Conservation (phyloP, 352 stramenopile genomes). For the Pythium aristosporum region DNA sequence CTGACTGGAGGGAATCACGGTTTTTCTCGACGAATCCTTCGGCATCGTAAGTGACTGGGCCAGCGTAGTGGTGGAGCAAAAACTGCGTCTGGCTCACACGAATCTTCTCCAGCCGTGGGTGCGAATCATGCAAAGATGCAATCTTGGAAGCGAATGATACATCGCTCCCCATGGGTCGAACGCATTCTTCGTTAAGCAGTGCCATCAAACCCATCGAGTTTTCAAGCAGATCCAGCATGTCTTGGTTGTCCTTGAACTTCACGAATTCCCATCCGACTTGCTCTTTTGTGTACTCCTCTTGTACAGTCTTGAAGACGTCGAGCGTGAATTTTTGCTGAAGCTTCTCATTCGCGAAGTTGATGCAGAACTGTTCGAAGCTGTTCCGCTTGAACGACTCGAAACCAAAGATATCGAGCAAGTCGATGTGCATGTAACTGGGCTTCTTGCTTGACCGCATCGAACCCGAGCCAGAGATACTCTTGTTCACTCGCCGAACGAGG, state of each 20-base stretch:
- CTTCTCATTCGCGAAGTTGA: constrained; percentile 96
- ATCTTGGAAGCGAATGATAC: constrained; percentile 88
- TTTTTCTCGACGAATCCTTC: constrained; percentile 89
- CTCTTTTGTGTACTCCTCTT: constrained; percentile 81
- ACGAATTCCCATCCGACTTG: constrained; percentile 78
- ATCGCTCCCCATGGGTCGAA: constrained; percentile 86
- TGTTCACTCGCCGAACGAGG: constrained; percentile 88
- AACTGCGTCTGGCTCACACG: constrained; percentile 77
- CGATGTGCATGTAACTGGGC: constrained; percentile 83
- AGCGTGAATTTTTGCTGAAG: constrained; percentile 91
- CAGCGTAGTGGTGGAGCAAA: constrained; percentile 81
- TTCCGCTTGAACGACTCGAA: constrained; percentile 95
- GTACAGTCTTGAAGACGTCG: constrained; percentile 86
- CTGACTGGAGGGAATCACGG: constrained; percentile 80
- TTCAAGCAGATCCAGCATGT: constrained; percentile 89
- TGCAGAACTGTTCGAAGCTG: constrained; percentile 96
- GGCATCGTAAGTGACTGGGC: constrained; percentile 76
- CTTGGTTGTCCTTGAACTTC: constrained; percentile 88
- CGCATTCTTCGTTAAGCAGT: constrained; percentile 91
- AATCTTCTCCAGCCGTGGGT: constrained; percentile 77
- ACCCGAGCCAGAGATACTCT: constrained; percentile 73
- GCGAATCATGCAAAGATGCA: constrained; percentile 73
- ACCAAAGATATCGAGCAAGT: constrained; percentile 97
- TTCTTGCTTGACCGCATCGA: constrained; percentile 32
- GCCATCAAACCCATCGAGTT: constrained; percentile 89